Evolutionary conservation across 106 monocot species (phyloP), one percentile per base, ranked within the genome.

Genomic region (Amphibolis antarctica): DNA sequence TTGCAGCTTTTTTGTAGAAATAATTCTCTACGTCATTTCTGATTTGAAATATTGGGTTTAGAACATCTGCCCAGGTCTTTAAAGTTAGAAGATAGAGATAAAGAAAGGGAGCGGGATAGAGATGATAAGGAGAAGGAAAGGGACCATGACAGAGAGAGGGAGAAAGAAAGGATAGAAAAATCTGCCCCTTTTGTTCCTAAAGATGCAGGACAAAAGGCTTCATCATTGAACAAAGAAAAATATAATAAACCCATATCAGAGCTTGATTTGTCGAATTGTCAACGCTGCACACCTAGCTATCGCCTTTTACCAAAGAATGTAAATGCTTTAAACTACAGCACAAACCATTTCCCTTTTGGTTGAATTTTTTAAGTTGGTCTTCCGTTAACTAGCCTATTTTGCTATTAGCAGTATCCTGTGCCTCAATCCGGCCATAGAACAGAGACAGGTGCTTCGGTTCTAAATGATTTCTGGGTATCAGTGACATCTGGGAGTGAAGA

Each of bases 401-500:
- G 36, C 36, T 58, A n/a, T 36, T 76, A 15, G 9, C 72, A 98
- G 96, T 87, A 98, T 74, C 72, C 82, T 31, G 80, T 76, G 28
- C 96, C 96, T 78, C 62, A 82, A 76, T 73, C 86, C 62, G 88
- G 87, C 76, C 74, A 83, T 55, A 82, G 90, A 65, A 98, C 96
- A 9, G 75, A 82, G 5, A 82, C 82, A 74, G 96, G 82, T 17
- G 62, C 70, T 19, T 66, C 81, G 9, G 82, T 98, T 28, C 65
- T 98, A 45, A 98, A 98, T 79, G 96, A 98, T 80, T 14, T 66
- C 9, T 98, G 96, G 91, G 96, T 91, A 31, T 98, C 96, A 49
- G 91, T 90, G 66, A 91, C 96, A 50, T 87, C 87, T 15, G 96
- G 96, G 42, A 98, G 91, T 57, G 96, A 98, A 59, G 96, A 98